phyloP scores from a whole-genome alignment of 805 yeast species.

The Scheffersomyces spartinae region DNA sequence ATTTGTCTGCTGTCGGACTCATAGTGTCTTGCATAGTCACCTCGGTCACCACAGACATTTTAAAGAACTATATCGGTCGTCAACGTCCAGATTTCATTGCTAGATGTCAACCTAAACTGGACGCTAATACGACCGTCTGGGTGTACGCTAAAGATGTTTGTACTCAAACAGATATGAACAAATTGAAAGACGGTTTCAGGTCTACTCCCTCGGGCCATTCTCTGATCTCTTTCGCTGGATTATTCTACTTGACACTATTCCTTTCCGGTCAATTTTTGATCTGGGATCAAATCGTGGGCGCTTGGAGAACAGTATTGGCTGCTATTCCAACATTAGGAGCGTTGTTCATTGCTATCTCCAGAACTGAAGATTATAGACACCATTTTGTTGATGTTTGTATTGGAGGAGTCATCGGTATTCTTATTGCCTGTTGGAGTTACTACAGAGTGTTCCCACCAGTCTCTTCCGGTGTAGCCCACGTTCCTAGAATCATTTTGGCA shows the following conservation, averaged over 20 bases:
- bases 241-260: conserved; percentile 56
- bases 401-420: conserved; percentile 59
- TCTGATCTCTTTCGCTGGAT: conserved; percentile 55
- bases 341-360: conserved; percentile 62
- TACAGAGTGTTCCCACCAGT: conserved; percentile 39
- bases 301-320: conserved; percentile 50
- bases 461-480: conserved; percentile 2
- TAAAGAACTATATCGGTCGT: conserved; percentile 81
- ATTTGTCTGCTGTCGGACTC: conserved; percentile 58
- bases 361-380: conserved; percentile 90
- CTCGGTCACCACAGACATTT: conserved; percentile 53
- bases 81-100: conserved; percentile 88
- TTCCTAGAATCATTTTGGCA: background rate
- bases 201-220: conserved; percentile 82
- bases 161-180: conserved; percentile 34
- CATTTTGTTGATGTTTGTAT: conserved; percentile 76
- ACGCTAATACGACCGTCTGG: conserved; percentile 29
- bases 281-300: conserved; percentile 32
- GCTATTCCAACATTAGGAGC: conserved; percentile 59
- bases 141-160: conserved; percentile 58
- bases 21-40: conserved; percentile 47
- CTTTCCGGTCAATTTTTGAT: conserved; percentile 49
- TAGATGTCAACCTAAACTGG: conserved; percentile 51
- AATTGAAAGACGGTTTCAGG: conserved; percentile 60
- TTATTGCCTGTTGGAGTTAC: conserved; percentile 49